Conservation (phyloP, 257 asterid genomes). For the Solanum appendiculatum region DNA sequence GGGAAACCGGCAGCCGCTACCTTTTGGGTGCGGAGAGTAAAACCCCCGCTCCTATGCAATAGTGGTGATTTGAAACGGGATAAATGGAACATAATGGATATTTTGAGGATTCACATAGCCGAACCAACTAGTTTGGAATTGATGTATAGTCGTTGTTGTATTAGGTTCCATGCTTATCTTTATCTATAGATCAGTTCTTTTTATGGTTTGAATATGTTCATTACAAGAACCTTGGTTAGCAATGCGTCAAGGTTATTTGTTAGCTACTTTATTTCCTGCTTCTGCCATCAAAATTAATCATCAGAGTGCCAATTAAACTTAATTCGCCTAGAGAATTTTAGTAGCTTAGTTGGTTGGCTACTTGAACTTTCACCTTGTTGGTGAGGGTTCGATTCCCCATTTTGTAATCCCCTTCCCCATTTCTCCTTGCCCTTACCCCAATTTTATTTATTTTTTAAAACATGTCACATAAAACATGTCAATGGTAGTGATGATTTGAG, state of each 20-base stretch:
- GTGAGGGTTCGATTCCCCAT: background rate
- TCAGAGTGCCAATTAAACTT: background rate
- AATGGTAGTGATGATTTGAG: background rate
- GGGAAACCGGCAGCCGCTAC: too few relatives aligned
- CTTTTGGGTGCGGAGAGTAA: too few relatives aligned
- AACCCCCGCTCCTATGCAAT: too few relatives aligned
- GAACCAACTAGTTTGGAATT: background rate
- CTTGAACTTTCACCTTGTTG: too few relatives aligned
- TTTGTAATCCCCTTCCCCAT: background rate
- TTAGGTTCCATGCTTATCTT: background rate
- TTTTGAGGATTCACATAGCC: background rate
- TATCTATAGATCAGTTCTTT: background rate
- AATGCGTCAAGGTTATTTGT: background rate
- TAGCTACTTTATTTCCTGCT: background rate
- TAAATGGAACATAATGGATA: background rate
- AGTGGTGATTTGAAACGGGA: background rate
- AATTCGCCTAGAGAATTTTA: too few relatives aligned
- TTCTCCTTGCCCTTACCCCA: background rate
- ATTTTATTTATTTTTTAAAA: too few relatives aligned
- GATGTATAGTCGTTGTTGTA: background rate
- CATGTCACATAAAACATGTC: background rate
- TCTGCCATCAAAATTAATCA: background rate
- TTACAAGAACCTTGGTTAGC: background rate
- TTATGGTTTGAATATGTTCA: background rate
- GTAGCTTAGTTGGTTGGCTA: background rate